A percentile compares a stretch with the other conserved stretches of the same genome.
phyloP scores from a whole-genome alignment of 257 asterid genomes.

The Lycium ferocissimum region DNA sequence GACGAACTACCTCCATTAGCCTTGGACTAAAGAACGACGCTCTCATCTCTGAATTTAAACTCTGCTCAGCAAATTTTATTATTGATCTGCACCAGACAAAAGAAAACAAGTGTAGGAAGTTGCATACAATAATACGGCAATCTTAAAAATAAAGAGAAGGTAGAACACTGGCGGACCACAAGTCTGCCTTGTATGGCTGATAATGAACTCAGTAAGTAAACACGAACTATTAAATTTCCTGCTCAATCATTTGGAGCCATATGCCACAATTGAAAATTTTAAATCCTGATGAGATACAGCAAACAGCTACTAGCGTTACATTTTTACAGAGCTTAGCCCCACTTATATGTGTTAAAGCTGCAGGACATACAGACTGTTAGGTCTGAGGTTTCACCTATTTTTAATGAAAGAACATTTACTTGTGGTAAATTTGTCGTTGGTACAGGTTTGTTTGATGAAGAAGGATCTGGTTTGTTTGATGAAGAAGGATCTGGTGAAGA shows the following conservation, averaged over 20 bases:
- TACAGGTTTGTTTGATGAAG: too few species aligned
- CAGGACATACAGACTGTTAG: neutral
- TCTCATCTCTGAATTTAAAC: slow-evolving; percentile 84
- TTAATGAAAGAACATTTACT: too few species aligned
- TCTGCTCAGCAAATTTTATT: slow-evolving; percentile 83
- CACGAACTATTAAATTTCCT: neutral
- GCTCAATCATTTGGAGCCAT: slow-evolving; percentile 6
- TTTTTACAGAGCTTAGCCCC: neutral
- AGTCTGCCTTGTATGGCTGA: slow-evolving; percentile 11
- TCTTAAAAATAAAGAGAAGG: slow-evolving; percentile 13
- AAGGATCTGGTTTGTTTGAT: too few species aligned
- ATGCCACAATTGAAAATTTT: slow-evolving; percentile 3
- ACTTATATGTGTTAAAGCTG: neutral
- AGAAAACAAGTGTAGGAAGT: slow-evolving; percentile 24
- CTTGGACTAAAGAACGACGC: slow-evolving; percentile 90
- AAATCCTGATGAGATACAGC: neutral
- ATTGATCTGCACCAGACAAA: slow-evolving; percentile 65
- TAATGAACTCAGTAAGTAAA: neutral
- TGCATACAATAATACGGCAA: neutral
- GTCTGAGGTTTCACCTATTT: too few species aligned
- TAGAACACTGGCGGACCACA: neutral
- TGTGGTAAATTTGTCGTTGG: too few species aligned
- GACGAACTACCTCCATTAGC: slow-evolving; percentile 85
- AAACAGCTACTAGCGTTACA: neutral
- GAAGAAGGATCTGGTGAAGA: too few species aligned